Conservation (phyloP, 2,329 filamentous ascomycete species). For the Tolypocladium sp. region DNA sequence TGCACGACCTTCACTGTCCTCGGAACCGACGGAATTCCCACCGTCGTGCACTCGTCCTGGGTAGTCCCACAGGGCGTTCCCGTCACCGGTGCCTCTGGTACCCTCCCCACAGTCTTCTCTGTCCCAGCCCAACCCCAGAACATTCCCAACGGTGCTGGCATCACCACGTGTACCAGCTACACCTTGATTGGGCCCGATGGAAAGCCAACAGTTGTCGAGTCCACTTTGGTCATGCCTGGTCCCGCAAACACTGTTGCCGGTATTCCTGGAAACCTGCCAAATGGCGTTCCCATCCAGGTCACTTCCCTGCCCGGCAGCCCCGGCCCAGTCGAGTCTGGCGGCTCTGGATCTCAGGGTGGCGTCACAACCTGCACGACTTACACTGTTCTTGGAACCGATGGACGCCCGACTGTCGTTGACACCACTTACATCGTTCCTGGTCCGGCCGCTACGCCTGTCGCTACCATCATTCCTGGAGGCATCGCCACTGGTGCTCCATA, state of each 20-base stretch:
- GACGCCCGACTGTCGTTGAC: slow-evolving; percentile 17
- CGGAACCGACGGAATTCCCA: slow-evolving; percentile 17
- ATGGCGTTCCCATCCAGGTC: slow-evolving; percentile 3
- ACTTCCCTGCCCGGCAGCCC: slow-evolving; percentile 2
- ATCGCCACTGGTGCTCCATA: slow-evolving; percentile 14
- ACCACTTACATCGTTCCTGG: slow-evolving; percentile 14
- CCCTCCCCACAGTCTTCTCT: neutral
- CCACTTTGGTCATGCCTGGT: slow-evolving; percentile 19
- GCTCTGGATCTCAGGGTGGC: neutral
- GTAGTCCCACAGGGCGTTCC: slow-evolving; percentile 5
- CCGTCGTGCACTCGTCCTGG: slow-evolving; percentile 17
- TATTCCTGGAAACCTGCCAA: slow-evolving; percentile 4
- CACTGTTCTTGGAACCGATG: slow-evolving; percentile 17
- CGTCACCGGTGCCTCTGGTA: neutral
- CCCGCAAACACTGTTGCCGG: slow-evolving; percentile 6
- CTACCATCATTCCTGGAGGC: slow-evolving; percentile 5
- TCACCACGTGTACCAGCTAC: slow-evolving; percentile 8
- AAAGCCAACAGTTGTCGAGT: slow-evolving; percentile 22
- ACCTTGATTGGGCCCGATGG: slow-evolving; percentile 10
- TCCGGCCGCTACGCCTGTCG: slow-evolving; percentile 5
- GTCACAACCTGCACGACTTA: slow-evolving; percentile 16
- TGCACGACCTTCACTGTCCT: slow-evolving; percentile 18
- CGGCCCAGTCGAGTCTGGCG: slow-evolving; percentile 6
- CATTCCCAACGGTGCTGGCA: neutral
- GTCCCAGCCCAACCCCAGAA: neutral